phyloP scores from a whole-genome alignment of 495 filamentous ascomycete genomes.

The Xylaria castorea region DNA sequence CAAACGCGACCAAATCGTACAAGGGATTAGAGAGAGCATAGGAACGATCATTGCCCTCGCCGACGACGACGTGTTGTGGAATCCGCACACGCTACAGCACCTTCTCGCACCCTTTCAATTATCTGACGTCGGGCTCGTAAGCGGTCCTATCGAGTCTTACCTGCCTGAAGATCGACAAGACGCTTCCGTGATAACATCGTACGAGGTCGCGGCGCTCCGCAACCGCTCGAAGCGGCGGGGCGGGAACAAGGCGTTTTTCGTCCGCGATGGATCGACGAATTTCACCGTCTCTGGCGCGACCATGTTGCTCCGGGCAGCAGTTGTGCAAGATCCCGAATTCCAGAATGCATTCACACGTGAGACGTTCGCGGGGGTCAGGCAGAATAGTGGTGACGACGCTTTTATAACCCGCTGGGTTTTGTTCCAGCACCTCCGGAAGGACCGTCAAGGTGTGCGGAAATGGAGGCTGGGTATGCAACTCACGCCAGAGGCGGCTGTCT shows the following conservation, averaged over 20 bases:
- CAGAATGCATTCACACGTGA: slow-evolving; percentile 31
- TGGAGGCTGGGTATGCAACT: slow-evolving; percentile 39
- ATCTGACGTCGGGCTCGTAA: slow-evolving; percentile 27
- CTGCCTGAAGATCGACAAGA: slow-evolving; percentile 29
- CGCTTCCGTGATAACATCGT: slow-evolving; percentile 25
- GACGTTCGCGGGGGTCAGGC: slow-evolving; percentile 22
- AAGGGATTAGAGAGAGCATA: background rate
- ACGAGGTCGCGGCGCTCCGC: slow-evolving; percentile 35
- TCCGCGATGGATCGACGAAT: slow-evolving; percentile 32
- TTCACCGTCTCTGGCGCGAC: slow-evolving; percentile 38
- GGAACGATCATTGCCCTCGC: background rate
- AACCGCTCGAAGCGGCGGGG: slow-evolving; percentile 25
- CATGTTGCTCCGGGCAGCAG: slow-evolving; percentile 30
- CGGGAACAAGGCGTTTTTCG: slow-evolving; percentile 32
- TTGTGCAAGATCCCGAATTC: slow-evolving; percentile 31
- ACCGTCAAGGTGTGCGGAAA: background rate
- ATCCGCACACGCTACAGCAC: background rate
- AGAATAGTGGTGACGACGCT: slow-evolving; percentile 33
- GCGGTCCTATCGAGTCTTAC: slow-evolving; percentile 32
- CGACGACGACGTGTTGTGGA: background rate
- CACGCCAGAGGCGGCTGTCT: slow-evolving; percentile 26
- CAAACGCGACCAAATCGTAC: background rate
- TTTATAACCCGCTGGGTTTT: slow-evolving; percentile 37
- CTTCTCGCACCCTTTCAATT: slow-evolving; percentile 36
- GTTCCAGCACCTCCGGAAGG: slow-evolving; percentile 30